A percentile compares a stretch with the other conserved stretches of the same genome.
phyloP scores from a whole-genome alignment of 2,329 filamentous ascomycete genomes.

The Aspergillus felis region DNA sequence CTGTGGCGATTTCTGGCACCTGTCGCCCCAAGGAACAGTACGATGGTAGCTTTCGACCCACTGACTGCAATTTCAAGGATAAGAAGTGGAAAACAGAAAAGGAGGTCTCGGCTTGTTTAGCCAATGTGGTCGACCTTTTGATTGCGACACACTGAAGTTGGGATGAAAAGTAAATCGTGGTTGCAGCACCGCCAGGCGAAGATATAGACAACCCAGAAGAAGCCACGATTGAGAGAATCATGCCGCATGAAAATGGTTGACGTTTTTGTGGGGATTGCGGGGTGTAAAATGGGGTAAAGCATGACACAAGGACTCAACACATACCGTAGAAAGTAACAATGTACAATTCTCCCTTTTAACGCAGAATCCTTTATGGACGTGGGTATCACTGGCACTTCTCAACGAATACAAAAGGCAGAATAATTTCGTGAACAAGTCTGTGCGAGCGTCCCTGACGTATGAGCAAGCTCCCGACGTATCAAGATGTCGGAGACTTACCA shows the following conservation, averaged over 20 bases:
- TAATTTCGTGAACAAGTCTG: constrained; percentile 29
- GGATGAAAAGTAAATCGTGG: neutral
- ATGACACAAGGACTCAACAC: constrained; percentile 1
- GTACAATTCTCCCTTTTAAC: constrained; percentile 12
- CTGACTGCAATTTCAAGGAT: neutral
- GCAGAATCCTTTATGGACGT: constrained; percentile 9
- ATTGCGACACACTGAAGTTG: neutral
- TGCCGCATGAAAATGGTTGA: neutral
- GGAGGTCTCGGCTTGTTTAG: neutral
- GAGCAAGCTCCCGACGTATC: constrained; percentile 6
- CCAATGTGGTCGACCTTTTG: neutral
- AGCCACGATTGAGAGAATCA: neutral
- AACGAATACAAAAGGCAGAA: constrained; percentile 13
- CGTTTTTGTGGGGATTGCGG: neutral
- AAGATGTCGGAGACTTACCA: constrained; percentile 25
- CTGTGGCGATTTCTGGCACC: neutral
- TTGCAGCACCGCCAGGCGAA: neutral
- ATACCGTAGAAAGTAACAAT: constrained; percentile 14
- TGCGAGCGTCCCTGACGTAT: constrained; percentile 4
- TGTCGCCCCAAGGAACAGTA: neutral
- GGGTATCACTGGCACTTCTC: constrained; percentile 11
- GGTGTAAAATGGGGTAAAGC: neutral
- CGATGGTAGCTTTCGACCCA: neutral
- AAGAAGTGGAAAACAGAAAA: neutral
- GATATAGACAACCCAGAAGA: neutral